Conservation (phyloP, 2,329 filamentous ascomycete species). For the Penicillium sp. region DNA sequence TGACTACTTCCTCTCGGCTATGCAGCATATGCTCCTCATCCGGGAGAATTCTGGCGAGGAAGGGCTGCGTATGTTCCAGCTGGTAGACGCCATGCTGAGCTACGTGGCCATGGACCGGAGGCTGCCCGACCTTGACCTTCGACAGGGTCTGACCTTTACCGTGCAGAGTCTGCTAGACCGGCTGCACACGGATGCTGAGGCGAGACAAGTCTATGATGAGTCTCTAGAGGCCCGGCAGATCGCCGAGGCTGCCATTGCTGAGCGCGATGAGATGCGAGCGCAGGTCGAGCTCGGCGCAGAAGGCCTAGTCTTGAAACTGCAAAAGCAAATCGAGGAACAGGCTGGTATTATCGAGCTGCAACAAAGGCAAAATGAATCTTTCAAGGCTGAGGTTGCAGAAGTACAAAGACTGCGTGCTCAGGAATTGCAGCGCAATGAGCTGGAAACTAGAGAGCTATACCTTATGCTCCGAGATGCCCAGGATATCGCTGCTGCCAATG, state of each 20-base stretch:
- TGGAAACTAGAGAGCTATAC: slow-evolving; percentile 94
- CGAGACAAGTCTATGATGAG: slow-evolving; percentile 87
- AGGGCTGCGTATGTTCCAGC: slow-evolving; percentile 89
- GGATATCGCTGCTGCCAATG: slow-evolving; percentile 87
- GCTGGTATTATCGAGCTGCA: slow-evolving; percentile 86
- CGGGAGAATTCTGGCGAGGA: slow-evolving; percentile 90
- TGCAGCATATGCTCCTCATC: slow-evolving; percentile 93
- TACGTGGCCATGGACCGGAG: slow-evolving; percentile 98
- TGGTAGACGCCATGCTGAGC: slow-evolving; percentile 97
- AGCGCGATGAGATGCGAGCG: slow-evolving; percentile 90
- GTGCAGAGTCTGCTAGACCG: slow-evolving; percentile 94
- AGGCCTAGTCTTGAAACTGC: slow-evolving; percentile 85
- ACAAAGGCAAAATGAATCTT: slow-evolving; percentile 75
- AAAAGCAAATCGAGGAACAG: slow-evolving; percentile 93
- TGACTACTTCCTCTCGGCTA: slow-evolving; percentile 92
- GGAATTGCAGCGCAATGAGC: slow-evolving; percentile 88
- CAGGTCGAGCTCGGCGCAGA: slow-evolving; percentile 89
- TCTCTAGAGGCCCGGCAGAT: slow-evolving; percentile 86
- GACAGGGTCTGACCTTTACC: slow-evolving; percentile 95
- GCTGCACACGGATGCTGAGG: slow-evolving; percentile 93
- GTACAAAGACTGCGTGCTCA: slow-evolving; percentile 81
- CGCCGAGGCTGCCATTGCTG: slow-evolving; percentile 91
- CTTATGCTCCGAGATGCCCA: slow-evolving; percentile 98
- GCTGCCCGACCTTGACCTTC: slow-evolving; percentile 93
- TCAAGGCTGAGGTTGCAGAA: slow-evolving; percentile 87